phyloP scores from a whole-genome alignment of 108 stramenopile genomes.

The Conticribra guillardii region DNA sequence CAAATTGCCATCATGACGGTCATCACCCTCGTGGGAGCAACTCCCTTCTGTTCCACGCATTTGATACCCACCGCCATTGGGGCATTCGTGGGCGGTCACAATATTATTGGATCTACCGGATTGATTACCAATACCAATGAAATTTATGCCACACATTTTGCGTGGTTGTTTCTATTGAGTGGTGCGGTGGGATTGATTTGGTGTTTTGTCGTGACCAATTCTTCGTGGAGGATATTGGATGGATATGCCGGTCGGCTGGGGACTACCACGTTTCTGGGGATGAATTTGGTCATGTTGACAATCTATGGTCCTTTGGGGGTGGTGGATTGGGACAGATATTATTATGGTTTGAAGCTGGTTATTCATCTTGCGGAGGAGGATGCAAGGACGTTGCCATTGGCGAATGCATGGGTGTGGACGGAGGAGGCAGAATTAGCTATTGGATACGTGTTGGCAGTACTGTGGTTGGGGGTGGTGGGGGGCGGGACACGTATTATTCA shows the following conservation, averaged over 20 bases:
- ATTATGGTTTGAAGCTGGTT: constrained; percentile 44
- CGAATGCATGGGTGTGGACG: constrained; percentile 41
- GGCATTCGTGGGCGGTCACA: constrained; percentile 58
- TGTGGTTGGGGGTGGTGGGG: constrained; percentile 39
- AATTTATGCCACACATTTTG: constrained; percentile 19
- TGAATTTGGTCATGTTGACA: constrained; percentile 48
- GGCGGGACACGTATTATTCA: constrained; percentile 51
- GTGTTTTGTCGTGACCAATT: constrained; percentile 23
- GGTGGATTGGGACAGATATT: constrained; percentile 59
- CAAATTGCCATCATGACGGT: constrained; percentile 60
- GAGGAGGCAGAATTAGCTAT: constrained; percentile 54
- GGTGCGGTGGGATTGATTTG: constrained; percentile 36
- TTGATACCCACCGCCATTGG: constrained; percentile 46
- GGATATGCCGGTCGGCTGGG: constrained; percentile 53
- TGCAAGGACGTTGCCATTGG: constrained; percentile 1
- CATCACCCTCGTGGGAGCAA: constrained; percentile 46
- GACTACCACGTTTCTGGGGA: constrained; percentile 55
- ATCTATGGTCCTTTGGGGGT: constrained; percentile 48
- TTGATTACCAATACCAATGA: constrained; percentile 5
- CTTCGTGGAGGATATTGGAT: constrained; percentile 31
- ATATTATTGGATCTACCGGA: constrained; percentile 45
- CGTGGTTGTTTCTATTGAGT: constrained; percentile 47
- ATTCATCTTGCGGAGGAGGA: constrained; percentile 50
- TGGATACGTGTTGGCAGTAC: constrained; percentile 36
- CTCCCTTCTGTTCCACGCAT: constrained; percentile 41